Conservation (phyloP, 2,329 filamentous ascomycete species). For the Cordyceps pruinosa region DNA sequence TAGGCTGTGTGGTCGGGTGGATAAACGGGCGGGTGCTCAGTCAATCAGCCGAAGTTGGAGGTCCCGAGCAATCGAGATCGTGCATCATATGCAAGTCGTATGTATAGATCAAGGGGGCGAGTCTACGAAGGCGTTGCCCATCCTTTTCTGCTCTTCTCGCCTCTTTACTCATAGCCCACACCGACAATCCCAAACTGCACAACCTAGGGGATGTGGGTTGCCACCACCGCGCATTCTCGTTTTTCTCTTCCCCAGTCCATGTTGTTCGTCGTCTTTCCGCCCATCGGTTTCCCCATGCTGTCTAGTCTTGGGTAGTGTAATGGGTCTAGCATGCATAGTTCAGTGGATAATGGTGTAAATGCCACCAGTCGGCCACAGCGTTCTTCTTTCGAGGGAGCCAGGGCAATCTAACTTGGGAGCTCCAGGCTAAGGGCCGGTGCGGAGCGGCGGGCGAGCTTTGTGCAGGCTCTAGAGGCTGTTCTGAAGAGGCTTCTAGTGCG, state of each 20-base stretch:
- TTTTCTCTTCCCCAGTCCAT: background rate
- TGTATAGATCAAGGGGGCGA: background rate
- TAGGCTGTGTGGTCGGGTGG: background rate
- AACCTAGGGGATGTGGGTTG: background rate
- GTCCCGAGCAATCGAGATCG: background rate
- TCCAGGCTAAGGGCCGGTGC: background rate
- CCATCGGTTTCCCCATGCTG: background rate
- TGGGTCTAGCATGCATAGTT: background rate
- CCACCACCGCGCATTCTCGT: background rate
- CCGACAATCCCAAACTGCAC: background rate
- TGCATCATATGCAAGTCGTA: background rate
- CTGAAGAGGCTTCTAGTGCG: background rate
- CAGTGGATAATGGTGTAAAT: slow-evolving; percentile 1
- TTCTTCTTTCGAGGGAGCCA: background rate
- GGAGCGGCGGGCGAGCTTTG: no score
- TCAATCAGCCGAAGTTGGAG: background rate
- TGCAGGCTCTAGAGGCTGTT: background rate
- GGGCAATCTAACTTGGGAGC: background rate
- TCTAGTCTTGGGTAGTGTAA: background rate
- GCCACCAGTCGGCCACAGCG: background rate
- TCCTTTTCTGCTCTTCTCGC: background rate
- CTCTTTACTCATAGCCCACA: background rate
- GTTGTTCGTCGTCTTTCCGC: no score
- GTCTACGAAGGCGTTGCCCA: background rate
- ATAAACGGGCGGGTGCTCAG: background rate